Evolutionary conservation across 768 basidiomycete species (phyloP).

Genomic region (Polyporus arcularius): DNA sequence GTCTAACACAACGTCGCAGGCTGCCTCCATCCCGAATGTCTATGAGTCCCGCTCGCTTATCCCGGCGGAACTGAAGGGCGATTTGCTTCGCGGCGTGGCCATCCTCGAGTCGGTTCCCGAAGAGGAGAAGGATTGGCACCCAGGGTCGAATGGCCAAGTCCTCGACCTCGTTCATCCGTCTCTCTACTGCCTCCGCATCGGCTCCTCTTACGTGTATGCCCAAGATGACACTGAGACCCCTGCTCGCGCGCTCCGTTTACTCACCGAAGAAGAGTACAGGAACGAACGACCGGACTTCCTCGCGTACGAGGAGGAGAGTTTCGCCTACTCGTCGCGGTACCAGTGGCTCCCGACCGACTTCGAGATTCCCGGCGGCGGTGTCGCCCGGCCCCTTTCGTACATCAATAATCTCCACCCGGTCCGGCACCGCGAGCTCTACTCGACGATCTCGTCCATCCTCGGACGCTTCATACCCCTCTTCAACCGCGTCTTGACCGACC

Average conservation of each 20-base stretch:
- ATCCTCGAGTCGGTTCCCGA: constrained; percentile 40
- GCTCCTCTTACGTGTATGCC: neutral
- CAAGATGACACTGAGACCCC: neutral
- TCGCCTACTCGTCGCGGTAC: constrained; percentile 18
- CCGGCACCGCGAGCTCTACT: constrained; percentile 18
- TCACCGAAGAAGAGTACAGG: constrained; percentile 2
- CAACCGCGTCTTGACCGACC: constrained; percentile 26
- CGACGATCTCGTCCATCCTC: constrained; percentile 20
- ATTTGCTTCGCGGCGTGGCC: neutral
- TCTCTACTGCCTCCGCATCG: constrained; percentile 36
- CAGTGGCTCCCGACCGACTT: constrained; percentile 36
- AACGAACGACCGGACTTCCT: neutral
- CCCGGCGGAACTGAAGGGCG: neutral
- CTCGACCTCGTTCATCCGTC: constrained; percentile 50
- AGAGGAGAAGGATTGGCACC: constrained; percentile 47
- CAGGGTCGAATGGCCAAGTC: constrained; percentile 42
- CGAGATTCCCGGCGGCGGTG: constrained; percentile 22
- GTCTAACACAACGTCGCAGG: no score
- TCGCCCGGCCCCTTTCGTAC: constrained; percentile 23
- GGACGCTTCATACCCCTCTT: constrained; percentile 29
- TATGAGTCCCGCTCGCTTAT: constrained; percentile 12
- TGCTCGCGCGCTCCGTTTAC: neutral
- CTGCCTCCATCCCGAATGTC: neutral
- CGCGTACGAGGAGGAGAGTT: no score
- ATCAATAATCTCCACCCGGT: constrained; percentile 35